These are phyloP conservation scores for Neurospora sp. DNA, from an alignment of 495 filamentous ascomycete species.

Conservation along the genomic window DNA sequence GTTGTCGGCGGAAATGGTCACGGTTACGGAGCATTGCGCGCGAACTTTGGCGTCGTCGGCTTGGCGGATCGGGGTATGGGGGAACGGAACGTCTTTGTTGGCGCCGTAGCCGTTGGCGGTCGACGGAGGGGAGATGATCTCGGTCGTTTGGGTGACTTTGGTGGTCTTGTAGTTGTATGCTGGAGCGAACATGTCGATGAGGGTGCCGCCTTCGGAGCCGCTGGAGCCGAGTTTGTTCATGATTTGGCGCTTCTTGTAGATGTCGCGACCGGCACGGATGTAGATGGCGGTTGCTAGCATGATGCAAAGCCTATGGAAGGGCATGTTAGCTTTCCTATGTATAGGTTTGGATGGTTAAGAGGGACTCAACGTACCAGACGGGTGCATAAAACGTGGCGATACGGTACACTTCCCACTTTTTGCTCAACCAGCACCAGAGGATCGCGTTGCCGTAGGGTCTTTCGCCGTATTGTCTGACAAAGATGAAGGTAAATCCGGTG, in stretches of 20 bases:
- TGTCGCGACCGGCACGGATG: conserved; percentile 57
- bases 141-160: conserved; percentile 42
- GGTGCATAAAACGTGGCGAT: conserved; percentile 75
- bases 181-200: conserved; percentile 31
- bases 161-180: conserved; percentile 41
- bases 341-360: background rate
- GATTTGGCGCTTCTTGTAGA: conserved; percentile 47
- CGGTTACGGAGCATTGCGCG: conserved; percentile 27
- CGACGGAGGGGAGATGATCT: conserved; percentile 20
- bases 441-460: conserved; percentile 68
- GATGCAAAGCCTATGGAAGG: conserved; percentile 45
- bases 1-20: conserved; percentile 35
- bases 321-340: background rate
- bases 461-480: conserved; percentile 41
- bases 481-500: conserved; percentile 57
- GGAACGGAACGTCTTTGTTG: conserved; percentile 1
- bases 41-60: conserved; percentile 14
- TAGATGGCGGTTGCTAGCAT: conserved; percentile 65
- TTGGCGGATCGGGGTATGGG: conserved; percentile 1
- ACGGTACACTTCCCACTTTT: conserved; percentile 59
- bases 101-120: conserved; percentile 8
- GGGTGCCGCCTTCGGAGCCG: conserved; percentile 5
- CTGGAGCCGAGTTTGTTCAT: conserved; percentile 29
- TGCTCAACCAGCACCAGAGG: conserved; percentile 75
- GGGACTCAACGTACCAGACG: conserved; percentile 48